Evolutionary conservation across 352 stramenopile genomes (phyloP).

Genomic region (Pythium phragmiticola): DNA sequence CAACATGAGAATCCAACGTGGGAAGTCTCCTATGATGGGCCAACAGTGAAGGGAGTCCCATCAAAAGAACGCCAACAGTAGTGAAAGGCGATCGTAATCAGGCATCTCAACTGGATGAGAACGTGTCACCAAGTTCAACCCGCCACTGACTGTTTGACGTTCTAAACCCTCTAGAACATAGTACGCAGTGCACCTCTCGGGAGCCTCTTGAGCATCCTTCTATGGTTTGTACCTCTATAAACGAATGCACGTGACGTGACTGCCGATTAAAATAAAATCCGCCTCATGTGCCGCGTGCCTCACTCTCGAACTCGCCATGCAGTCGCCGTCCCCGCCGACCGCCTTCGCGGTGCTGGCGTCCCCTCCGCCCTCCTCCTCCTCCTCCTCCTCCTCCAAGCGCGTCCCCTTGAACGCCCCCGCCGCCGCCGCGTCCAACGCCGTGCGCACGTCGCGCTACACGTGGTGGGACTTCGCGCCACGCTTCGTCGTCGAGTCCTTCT

Average conservation of each 20-base stretch:
- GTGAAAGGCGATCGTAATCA: neutral
- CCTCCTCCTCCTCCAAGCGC: neutral
- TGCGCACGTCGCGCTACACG: slow-evolving; percentile 82
- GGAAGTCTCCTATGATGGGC: neutral
- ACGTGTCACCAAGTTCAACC: neutral
- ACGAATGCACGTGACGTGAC: neutral
- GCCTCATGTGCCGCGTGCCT: neutral
- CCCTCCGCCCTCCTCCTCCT: neutral
- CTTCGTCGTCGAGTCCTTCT: slow-evolving; percentile 83
- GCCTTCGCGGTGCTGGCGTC: slow-evolving; percentile 4
- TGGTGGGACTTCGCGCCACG: slow-evolving; percentile 84
- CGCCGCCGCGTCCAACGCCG: slow-evolving; percentile 40
- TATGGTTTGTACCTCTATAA: neutral
- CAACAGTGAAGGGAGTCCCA: neutral
- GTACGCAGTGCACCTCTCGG: neutral
- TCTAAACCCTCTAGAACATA: slow-evolving; percentile 1
- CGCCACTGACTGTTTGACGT: neutral
- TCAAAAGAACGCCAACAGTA: no score
- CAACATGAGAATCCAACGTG: neutral
- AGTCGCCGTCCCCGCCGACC: neutral
- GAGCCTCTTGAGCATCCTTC: neutral
- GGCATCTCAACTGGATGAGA: neutral
- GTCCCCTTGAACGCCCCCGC: neutral
- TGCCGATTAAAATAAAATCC: slow-evolving; percentile 3
- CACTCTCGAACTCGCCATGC: neutral